Conservation (phyloP, 2,329 filamentous ascomycete species). For the Ramularia endophylla region DNA sequence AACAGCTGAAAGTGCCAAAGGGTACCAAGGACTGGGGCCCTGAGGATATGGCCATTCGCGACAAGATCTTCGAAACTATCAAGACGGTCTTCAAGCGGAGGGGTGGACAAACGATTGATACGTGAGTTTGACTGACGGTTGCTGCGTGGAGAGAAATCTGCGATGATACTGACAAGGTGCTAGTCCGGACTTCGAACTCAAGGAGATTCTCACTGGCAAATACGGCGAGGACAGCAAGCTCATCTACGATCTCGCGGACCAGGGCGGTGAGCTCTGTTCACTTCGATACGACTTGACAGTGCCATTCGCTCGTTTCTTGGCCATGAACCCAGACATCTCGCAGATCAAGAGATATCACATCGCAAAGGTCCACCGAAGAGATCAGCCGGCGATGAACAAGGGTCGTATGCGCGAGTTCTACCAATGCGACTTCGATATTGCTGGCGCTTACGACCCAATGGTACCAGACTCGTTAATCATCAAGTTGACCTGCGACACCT, state of each 20-base stretch:
- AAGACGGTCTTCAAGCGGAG: slow-evolving; percentile 76
- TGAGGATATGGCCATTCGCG: slow-evolving; percentile 71
- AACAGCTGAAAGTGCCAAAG: slow-evolving; percentile 78
- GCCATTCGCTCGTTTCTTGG: slow-evolving; percentile 85
- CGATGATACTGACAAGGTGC: too few relatives aligned
- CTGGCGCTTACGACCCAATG: slow-evolving; percentile 82
- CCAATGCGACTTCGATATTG: slow-evolving; percentile 96
- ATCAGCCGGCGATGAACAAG: slow-evolving; percentile 81
- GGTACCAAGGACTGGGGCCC: slow-evolving; percentile 84
- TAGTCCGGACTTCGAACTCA: slow-evolving; percentile 72
- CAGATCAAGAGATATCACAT: slow-evolving; percentile 94
- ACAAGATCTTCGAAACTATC: slow-evolving; percentile 72
- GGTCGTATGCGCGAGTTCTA: slow-evolving; percentile 95
- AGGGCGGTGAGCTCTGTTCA: slow-evolving; percentile 79
- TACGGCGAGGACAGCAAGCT: slow-evolving; percentile 91
- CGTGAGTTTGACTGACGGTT: slow-evolving; percentile 44
- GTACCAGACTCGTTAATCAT: slow-evolving; percentile 87
- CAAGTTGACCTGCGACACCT: slow-evolving; percentile 77
- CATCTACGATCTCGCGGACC: slow-evolving; percentile 84
- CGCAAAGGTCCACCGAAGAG: slow-evolving; percentile 80
- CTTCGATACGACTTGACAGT: slow-evolving; percentile 84
- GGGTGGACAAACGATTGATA: slow-evolving; percentile 73
- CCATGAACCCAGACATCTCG: slow-evolving; percentile 78
- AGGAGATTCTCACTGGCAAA: slow-evolving; percentile 80
- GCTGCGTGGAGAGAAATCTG: too few relatives aligned